Conservation (phyloP, 208 protist genomes). For the Leishmania tropica region DNA sequence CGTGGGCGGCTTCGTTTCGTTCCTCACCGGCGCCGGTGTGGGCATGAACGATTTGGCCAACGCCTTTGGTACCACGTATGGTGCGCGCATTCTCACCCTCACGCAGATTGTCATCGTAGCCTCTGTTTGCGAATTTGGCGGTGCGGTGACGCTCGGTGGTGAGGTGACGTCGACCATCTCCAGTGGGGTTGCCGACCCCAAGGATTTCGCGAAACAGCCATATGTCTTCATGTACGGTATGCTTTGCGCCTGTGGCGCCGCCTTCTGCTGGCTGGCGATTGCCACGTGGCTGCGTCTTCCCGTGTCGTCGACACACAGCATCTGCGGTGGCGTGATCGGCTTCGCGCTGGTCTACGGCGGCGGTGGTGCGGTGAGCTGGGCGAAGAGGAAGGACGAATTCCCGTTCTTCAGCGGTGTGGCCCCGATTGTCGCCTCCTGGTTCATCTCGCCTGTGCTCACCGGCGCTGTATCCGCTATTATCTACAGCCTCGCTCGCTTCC, state of each 20-base stretch:
- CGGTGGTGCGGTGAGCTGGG: constrained; percentile 43
- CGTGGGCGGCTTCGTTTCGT: constrained; percentile 56
- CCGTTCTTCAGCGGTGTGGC: constrained; percentile 58
- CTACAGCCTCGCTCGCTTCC: constrained; percentile 37
- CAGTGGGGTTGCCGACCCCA: constrained; percentile 51
- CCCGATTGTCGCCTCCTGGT: constrained; percentile 63
- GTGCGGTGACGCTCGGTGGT: constrained; percentile 59
- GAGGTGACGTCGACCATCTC: constrained; percentile 64
- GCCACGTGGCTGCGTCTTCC: constrained; percentile 52
- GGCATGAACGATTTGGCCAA: constrained; percentile 91
- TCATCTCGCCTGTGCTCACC: constrained; percentile 56
- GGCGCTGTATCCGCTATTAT: constrained; percentile 42
- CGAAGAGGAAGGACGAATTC: constrained; percentile 40
- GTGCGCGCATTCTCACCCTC: constrained; percentile 67
- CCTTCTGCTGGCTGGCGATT: constrained; percentile 55
- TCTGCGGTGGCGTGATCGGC: constrained; percentile 63
- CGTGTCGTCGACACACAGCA: constrained; percentile 64
- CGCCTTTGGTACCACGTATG: constrained; percentile 84
- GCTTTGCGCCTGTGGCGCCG: constrained; percentile 46
- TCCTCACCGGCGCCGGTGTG: constrained; percentile 67
- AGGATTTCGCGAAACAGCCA: constrained; percentile 39
- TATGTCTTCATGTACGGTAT: constrained; percentile 82
- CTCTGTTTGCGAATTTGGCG: constrained; percentile 69
- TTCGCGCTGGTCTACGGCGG: constrained; percentile 73
- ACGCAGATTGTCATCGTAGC: constrained; percentile 76